A percentile compares a stretch with the other conserved stretches of the same genome.
Evolutionary conservation across 208 protist genomes (phyloP).

Genomic region (Leishmania tropica): DNA sequence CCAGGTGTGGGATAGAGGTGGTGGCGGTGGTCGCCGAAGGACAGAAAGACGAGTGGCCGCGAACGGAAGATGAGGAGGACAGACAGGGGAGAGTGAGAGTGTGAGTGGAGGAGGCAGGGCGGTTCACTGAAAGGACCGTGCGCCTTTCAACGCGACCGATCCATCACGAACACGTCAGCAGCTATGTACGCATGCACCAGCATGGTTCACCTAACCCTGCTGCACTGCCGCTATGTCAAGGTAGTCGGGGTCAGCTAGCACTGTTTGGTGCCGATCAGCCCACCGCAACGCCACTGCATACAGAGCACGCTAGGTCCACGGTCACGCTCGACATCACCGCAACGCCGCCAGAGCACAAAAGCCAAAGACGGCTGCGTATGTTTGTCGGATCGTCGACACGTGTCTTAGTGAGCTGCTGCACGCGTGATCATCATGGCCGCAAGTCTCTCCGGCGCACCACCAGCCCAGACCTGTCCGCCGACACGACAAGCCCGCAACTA

Average conservation of each 20-base stretch:
- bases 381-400: background rate
- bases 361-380: background rate
- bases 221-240: too few relatives aligned
- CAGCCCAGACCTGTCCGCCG: too few relatives aligned
- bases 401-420: background rate
- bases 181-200: background rate
- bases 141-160: background rate
- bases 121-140: background rate
- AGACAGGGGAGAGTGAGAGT: background rate
- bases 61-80: background rate
- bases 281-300: too few relatives aligned
- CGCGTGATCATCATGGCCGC: background rate
- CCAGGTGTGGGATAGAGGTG: background rate
- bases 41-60: too few relatives aligned
- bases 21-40: background rate
- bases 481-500: background rate
- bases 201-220: background rate
- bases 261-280: too few relatives aligned
- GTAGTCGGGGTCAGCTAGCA: too few relatives aligned
- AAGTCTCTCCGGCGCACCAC: background rate
- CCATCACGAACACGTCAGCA: background rate
- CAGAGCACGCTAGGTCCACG: too few relatives aligned
- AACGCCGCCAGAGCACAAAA: background rate
- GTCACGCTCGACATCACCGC: too few relatives aligned
- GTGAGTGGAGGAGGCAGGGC: background rate